phyloP scores from a whole-genome alignment of 108 stramenopile genomes.

The Conticribra guillardii region DNA sequence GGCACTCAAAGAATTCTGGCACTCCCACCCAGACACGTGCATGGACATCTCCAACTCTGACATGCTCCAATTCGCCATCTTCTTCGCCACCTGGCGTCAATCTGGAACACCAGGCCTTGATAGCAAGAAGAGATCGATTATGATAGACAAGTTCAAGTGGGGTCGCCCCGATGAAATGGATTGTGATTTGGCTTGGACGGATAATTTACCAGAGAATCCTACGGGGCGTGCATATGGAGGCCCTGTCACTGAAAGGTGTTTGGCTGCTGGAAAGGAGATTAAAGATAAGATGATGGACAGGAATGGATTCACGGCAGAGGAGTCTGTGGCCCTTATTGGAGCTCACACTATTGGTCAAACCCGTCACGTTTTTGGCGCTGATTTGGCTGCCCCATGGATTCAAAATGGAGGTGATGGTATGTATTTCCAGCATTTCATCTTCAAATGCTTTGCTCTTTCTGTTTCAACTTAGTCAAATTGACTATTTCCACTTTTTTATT shows the following conservation, averaged over 20 bases:
- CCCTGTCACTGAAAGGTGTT: neutral
- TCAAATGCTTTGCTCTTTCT: neutral
- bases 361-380: neutral
- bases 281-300: neutral
- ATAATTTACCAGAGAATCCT: neutral
- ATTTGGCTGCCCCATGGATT: neutral
- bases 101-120: neutral
- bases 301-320: neutral
- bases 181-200: neutral
- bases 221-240: neutral
- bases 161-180: neutral
- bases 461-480: neutral
- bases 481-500: neutral
- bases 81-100: neutral
- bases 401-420: neutral
- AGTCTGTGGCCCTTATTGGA: neutral
- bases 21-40: neutral
- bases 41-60: neutral
- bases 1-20: neutral
- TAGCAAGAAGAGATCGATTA: neutral
- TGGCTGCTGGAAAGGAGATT: neutral
- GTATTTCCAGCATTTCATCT: neutral
- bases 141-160: neutral
- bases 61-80: neutral
- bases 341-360: neutral